Evolutionary conservation across 805 yeast species (phyloP), one percentile per base, ranked within the genome.

Genomic region (Lachancea lanzarotensis): DNA sequence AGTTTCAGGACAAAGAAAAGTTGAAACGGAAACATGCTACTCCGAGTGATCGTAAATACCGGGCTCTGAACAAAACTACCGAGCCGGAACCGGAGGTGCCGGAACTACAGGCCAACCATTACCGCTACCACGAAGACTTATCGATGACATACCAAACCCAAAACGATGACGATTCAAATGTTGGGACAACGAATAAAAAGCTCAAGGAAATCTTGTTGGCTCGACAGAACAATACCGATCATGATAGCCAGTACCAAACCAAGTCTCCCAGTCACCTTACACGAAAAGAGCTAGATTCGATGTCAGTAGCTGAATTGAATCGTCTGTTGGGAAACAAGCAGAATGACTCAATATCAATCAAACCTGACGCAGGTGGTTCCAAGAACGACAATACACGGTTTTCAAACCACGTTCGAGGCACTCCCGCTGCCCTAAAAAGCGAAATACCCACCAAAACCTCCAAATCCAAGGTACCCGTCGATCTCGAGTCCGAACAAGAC

Each of bases 1-100:
- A 65, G 54, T 70, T 67, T 46, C 69, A 63, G 44, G 74, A 70
- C 44, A 69, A 68, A 48, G 60, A 65, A 26, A 63, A 60, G 42
- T 58, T 67, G 11, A 70, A 70, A 45, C 54, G 66, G 3, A 64
- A 58, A 17, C 74, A 70, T 52, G 60, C 58, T 1, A 65, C 66
- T 40, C 68, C 62, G 45, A 67, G 63, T 52, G 70, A 56, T 49
- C 60, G 52, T 50, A 69, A 61, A 56, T 69, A 63, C 46, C 50
- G 54, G 4, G 53, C 60, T 12, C 32, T 58, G 25, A 57, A 57
- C 35, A 52, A 51, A 20, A 49, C 52, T 42, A 55, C 59, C 40
- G 55, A 53, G 36, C 42, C 44, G 2, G 54, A 52, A 11, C 45
- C 43, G 1, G 57, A 50, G 5, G 19, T 38, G 1, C 43, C 47